phyloP scores from a whole-genome alignment of 257 asterid species.

The Solanum ossicruentum region DNA sequence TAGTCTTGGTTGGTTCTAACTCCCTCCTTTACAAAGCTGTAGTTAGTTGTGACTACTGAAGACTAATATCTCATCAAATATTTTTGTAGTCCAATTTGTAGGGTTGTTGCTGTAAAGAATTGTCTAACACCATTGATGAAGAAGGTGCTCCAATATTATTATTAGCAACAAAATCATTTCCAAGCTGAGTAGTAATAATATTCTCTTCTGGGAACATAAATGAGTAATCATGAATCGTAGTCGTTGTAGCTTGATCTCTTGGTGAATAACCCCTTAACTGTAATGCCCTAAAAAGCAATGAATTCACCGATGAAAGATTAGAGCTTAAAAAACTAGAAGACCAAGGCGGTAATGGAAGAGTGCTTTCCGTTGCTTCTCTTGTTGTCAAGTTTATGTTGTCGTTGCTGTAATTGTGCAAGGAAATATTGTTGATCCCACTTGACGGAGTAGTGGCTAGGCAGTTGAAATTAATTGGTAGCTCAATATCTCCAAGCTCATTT shows the following conservation, averaged over 20 bases:
- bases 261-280: conserved; percentile 34
- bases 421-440: conserved; percentile 1
- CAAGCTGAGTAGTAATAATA: conserved; percentile 14
- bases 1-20: not conserved
- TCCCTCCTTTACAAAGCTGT: not conserved
- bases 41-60: not conserved
- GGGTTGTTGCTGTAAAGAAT: conserved; percentile 13
- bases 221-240: conserved; percentile 3
- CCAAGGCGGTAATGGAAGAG: conserved; percentile 42
- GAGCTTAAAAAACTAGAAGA: conserved; percentile 19
- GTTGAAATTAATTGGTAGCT: conserved; percentile 25
- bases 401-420: conserved; percentile 18
- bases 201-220: conserved; percentile 11
- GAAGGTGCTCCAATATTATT: not conserved
- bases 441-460: conserved; percentile 3
- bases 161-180: conserved; percentile 1
- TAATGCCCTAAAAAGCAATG: conserved; percentile 28
- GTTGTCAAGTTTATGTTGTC: not conserved
- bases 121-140: not conserved
- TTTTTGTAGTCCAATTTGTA: conserved; percentile 48
- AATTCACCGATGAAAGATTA: conserved; percentile 37
- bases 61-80: conserved; percentile 26
- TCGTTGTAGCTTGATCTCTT: not conserved
- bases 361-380: conserved; percentile 9
- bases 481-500: conserved; percentile 43